Percentiles rank a stretch among this genome's conserved stretches.
Evolutionary conservation across 2,329 filamentous ascomycete genomes (phyloP).

Genomic region (Colletotrichum kahawae): DNA sequence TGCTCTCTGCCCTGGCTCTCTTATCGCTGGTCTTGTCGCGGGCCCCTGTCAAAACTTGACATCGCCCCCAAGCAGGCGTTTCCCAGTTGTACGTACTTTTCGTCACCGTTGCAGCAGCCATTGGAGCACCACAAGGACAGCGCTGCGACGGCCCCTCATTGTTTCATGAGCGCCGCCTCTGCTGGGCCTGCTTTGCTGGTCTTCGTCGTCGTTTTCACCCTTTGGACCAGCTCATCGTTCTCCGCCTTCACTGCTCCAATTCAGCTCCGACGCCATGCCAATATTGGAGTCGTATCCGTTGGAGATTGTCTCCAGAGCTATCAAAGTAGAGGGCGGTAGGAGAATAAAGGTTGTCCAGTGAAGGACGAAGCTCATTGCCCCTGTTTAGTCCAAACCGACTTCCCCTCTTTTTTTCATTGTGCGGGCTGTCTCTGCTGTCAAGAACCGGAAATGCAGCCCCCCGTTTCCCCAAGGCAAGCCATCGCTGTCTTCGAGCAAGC

Average conservation of each 20-base stretch:
- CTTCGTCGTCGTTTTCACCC: background rate
- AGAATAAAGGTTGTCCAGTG: background rate
- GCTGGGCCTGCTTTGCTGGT: background rate
- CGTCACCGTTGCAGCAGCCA: background rate
- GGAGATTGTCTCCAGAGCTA: background rate
- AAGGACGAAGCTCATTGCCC: background rate
- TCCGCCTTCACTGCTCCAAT: background rate
- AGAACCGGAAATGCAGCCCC: background rate
- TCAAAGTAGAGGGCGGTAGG: background rate
- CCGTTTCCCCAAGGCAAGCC: constrained; percentile 2
- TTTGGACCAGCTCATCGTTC: background rate
- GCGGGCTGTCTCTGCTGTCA: background rate
- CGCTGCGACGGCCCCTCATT: background rate
- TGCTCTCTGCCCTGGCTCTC: background rate
- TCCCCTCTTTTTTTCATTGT: background rate
- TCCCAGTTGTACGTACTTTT: background rate
- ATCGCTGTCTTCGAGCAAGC: background rate
- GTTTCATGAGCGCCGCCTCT: constrained; percentile 12
- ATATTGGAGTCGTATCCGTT: background rate
- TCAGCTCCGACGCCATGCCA: background rate
- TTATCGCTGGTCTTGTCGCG: background rate
- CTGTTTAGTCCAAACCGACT: background rate
- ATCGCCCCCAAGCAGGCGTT: background rate
- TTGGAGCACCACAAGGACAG: background rate
- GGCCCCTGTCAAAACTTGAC: background rate